phyloP scores from a whole-genome alignment of 805 yeast genomes.

The Sugiyamaella marilandica region DNA sequence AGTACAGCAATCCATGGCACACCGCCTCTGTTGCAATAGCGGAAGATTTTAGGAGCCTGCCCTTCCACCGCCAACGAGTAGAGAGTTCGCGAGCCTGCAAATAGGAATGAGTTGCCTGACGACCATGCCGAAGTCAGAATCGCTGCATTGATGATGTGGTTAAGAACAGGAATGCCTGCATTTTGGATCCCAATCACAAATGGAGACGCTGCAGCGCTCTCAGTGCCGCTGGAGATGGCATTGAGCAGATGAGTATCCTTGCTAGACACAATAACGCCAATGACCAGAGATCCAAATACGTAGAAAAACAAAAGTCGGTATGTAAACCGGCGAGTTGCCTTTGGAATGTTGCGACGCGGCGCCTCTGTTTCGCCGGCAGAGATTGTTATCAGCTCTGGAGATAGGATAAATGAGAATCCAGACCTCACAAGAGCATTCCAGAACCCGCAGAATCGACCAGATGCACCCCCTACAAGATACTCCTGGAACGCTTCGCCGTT shows the following conservation, averaged over 20 bases:
- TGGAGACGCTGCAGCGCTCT: constrained; percentile 64
- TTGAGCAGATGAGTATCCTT: constrained; percentile 52
- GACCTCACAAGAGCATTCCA: constrained; percentile 62
- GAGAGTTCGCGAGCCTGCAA: constrained; percentile 56
- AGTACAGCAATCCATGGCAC: constrained; percentile 71
- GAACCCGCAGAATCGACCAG: constrained; percentile 61
- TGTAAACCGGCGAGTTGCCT: constrained; percentile 70
- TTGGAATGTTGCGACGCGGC: constrained; percentile 72
- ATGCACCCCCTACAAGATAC: constrained; percentile 46
- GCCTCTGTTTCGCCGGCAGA: constrained; percentile 82
- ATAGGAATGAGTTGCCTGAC: constrained; percentile 55
- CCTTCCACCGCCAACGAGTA: constrained; percentile 53
- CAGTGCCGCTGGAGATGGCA: constrained; percentile 47
- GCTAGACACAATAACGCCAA: constrained; percentile 66
- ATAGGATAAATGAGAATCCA: constrained; percentile 74
- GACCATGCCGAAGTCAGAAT: constrained; percentile 53
- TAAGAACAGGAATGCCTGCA: constrained; percentile 49
- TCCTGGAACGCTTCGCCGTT: constrained; percentile 42
- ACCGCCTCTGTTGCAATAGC: constrained; percentile 58
- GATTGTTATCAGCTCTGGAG: constrained; percentile 74
- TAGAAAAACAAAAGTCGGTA: constrained; percentile 67
- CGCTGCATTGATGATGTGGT: constrained; percentile 50
- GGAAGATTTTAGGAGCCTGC: constrained; percentile 62
- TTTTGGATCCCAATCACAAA: constrained; percentile 54
- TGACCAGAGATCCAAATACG: constrained; percentile 60